Evolutionary conservation across 176 grass and related monocot genomes (phyloP).

Genomic region (Ensete glaucum): DNA sequence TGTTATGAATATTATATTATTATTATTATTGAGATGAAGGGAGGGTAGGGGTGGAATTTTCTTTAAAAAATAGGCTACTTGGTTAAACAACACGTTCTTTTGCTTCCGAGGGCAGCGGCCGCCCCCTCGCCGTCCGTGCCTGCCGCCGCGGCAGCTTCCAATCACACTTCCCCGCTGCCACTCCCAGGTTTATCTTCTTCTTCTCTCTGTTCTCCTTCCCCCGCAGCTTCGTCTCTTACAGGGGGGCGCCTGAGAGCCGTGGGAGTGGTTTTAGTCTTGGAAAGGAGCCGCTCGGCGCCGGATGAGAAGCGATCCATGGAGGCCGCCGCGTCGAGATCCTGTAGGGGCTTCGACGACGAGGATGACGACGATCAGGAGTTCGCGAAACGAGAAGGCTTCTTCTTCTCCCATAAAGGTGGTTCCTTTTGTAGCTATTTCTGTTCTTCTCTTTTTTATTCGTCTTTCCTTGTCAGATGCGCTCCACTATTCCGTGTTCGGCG

Average conservation of each 20-base stretch:
- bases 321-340: constrained; percentile 57
- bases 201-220: not conserved
- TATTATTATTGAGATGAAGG: too few relatives aligned
- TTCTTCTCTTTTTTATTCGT: constrained; percentile 7
- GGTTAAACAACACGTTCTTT: constrained; percentile 8
- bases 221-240: not conserved
- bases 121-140: constrained; percentile 36
- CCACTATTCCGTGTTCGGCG: not conserved
- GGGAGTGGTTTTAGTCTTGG: not conserved
- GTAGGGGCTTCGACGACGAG: constrained; percentile 77
- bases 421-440: constrained; percentile 1
- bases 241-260: not conserved
- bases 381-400: constrained; percentile 63
- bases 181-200: constrained; percentile 10
- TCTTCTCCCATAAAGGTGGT: constrained; percentile 74
- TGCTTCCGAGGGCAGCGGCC: constrained; percentile 38
- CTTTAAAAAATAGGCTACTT: not conserved
- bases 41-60: not conserved
- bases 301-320: constrained; percentile 68
- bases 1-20: too few relatives aligned
- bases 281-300: constrained; percentile 10
- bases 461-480: not conserved
- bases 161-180: constrained; percentile 27
- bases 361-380: constrained; percentile 64
- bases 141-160: constrained; percentile 37